Evolutionary conservation across 129 eudicot species (phyloP), one percentile per base, ranked within the genome.

Genomic region (Flaveria sonorensis): DNA sequence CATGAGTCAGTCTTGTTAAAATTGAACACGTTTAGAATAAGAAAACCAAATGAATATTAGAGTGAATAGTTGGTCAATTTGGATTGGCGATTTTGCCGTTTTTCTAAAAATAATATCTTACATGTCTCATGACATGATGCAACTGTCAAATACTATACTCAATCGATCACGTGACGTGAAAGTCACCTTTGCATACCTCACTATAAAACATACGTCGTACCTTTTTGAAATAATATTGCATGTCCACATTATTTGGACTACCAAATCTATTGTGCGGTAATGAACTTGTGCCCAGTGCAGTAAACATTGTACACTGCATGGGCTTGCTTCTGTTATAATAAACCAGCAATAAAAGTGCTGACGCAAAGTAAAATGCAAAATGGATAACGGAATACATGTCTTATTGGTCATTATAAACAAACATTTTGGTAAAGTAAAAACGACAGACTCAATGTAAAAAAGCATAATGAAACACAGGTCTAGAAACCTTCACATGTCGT

Each of bases 141-240:
- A 55, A 55, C 39, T 36, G 68, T 56, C 43, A 73, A 23, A 57
- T 40, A 21, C 55, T 15, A 30, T 26, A 71, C 46, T 26, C 75
- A 50, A 71, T 6, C 50, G 63, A 71, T 71, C 75, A 50, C 75
- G 75, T 51, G 75, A 71, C 75, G 75, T 51, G 75, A 71, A 70
- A 51, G 45, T 43, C 10, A 70, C 16, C 26, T 7, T 71, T 46
- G 63, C 36, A 30, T 55, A 36, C 77, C 6, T 14, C 19, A 72
- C 24, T 45, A 47, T 11, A 52, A 53, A 4, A 30, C 4, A 19
- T 18, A 51, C 18, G 20, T 72, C 15, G 8, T 48, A 70, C 53
- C 74, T 47, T 42, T 68, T 13, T 11, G n/a, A 14, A 48, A 12
- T 11, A 13, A 48, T 2, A 11, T 68, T 12, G 73, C 59, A 69